phyloP scores from a whole-genome alignment of 202 grass and related monocot species.

The Schoenoplectus tabernaemontani region DNA sequence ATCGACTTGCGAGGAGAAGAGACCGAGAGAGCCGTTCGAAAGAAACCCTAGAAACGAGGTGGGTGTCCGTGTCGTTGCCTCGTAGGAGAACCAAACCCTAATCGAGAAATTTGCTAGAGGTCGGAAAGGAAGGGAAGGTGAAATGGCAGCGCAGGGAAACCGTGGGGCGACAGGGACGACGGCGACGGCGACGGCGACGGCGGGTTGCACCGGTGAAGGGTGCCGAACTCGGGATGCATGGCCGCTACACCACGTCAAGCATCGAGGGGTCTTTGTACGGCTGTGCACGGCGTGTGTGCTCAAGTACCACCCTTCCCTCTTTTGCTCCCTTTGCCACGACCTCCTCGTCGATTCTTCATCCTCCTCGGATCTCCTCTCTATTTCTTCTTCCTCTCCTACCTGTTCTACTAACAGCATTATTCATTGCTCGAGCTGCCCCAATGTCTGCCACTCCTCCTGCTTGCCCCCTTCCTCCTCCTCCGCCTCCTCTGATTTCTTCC shows the following conservation, averaged over 20 bases:
- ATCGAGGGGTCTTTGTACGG: slow-evolving; percentile 60
- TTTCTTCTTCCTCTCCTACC: neutral
- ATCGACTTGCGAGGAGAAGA: neutral
- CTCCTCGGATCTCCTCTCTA: neutral
- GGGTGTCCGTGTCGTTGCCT: neutral
- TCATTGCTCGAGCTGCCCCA: slow-evolving; percentile 46
- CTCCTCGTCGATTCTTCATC: slow-evolving; percentile 16
- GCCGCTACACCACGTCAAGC: slow-evolving; percentile 83
- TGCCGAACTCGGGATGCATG: slow-evolving; percentile 63
- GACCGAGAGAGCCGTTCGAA: neutral
- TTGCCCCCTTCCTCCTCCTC: slow-evolving; percentile 18
- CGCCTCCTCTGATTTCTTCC: slow-evolving; percentile 27
- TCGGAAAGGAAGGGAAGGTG: neutral
- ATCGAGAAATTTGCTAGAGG: neutral
- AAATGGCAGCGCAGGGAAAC: neutral
- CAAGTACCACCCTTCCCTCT: slow-evolving; percentile 51
- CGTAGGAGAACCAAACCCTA: neutral
- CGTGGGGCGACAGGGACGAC: neutral
- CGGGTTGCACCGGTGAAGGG: slow-evolving; percentile 54
- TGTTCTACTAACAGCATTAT: neutral
- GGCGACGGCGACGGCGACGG: slow-evolving; percentile 6
- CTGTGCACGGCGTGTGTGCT: slow-evolving; percentile 87
- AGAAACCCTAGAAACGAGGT: neutral
- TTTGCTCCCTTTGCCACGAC: slow-evolving; percentile 63
- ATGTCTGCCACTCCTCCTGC: slow-evolving; percentile 61